Evolutionary conservation across 768 basidiomycete genomes (phyloP), one percentile per base, ranked within the genome.

Genomic region (Clavaria fumosa): DNA sequence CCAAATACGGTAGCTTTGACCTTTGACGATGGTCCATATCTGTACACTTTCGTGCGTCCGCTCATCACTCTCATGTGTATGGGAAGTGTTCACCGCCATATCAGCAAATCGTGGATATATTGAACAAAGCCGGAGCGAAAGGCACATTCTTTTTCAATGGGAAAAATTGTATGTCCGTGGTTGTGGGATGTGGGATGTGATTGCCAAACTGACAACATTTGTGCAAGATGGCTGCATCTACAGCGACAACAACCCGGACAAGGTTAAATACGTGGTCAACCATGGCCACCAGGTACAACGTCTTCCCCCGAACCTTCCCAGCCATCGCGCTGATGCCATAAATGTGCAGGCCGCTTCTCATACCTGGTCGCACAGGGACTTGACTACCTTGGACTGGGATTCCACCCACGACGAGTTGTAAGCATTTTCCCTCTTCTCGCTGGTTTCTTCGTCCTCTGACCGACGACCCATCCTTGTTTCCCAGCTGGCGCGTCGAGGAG

Each of bases 21-120:
- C 19, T 63, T 64, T 37, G 64, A 67, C 47, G 65, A 67, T 44
- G 65, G 65, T 2, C 63, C 65, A 5, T 62, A 48, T 23, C 37
- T 50, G 4, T 63, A 59, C 33, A 27, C 60, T 59, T 62, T 40
- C 34, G 55, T 45, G 17, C 9, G 12, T 14, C 5, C 11, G 37
- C 14, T 24, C 10, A 15, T 10, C 4, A 5, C 10, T 5, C 28
- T 15, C 10, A 6, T 21, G 22, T 23, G 5, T 28, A 15, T 23
- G 4, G 11, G 20, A n/a, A 34, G 19, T 17, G 4, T 11, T 20
- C 15, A 19, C 4, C 4, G 3, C 9, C 31, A 15, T 19, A 38
- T 23, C n/a, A 59, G 23, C 56, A 61, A 28, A 44, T 64, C 26
- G 49, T 47, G 34, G 46, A 55, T 1, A 24, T 44, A 1, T 47